Evolutionary conservation across 495 filamentous ascomycete species (phyloP), one percentile per base, ranked within the genome.

Genomic region (Penicillium silybi): DNA sequence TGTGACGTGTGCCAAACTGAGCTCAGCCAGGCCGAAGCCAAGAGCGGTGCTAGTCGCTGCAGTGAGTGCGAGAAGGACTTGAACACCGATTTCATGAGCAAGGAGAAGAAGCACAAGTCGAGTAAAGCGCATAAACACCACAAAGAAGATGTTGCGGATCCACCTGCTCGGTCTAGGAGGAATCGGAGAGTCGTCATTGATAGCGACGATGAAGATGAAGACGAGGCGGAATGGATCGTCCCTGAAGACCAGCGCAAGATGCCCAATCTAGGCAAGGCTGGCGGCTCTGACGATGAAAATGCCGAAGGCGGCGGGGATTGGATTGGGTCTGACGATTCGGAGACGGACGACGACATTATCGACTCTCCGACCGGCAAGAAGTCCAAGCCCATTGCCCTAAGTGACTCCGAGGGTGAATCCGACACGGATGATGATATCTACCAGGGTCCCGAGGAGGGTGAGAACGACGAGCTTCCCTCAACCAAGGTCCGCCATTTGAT

Each of bases 401-500:
- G 48, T 29, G 48, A 50, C 32, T 61, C 62, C 16, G 65, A 68
- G 9, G 56, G 63, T 3, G 62, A 57, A 19, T 42, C 49, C 11
- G 52, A 59, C 10, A 46, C 43, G 2, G 59, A 65, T 11, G 69
- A 78, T 13, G 58, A 64, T 46, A 71, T 73, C 67, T 56, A 74
- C 61, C 42, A 72, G 64, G 66, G 71, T 63, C 54, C 69, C 29
- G 69, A 72, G 5, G 70, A 71, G 26, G 67, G 57, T 13, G 77
- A 81, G 18, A 78, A 79, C 0, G 75, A 77, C 25, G 73, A 77
- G 37, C 75, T 84, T 11, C 81, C 84, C 4, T 98, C 93, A 2
- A 90, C 93, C 52, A 98, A 98, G 73, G 95, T 97, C 62, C 85
- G 83, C 44, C 84, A 89, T 47, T 76, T 97, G 20, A 80, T 97